Base-by-base conservation (phyloP, 768 basidiomycete genomes). In the Suillus lakei region DNA sequence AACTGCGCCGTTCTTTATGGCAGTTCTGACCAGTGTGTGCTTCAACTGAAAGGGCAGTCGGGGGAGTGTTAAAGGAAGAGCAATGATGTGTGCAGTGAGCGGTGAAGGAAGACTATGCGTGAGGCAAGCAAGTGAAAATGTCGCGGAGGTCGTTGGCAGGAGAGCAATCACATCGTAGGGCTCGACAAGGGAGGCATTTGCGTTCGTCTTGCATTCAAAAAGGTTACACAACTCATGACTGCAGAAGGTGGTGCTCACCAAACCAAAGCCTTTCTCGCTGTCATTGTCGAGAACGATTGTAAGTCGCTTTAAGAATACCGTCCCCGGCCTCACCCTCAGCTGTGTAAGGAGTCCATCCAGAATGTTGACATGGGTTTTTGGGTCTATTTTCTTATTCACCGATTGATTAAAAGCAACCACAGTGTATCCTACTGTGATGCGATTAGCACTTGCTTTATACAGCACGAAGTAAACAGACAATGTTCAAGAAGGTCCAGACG, bases 181-280 rank as follows among this genome's bases (percentile, higher is more conserved):
- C 10, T 83, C 79, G 71, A 91, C 84, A 1, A 90, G 71, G 0
- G 85, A 75, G 1, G 85, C 76, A 70, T 92, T 93, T n/a, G 87
- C 85, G 64, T 88, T 89, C 8, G 88, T 90, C 94, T 95, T 71
- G 3, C 58, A 34, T 61, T 16, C n/a, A 55, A 55, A 21, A 53
- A 7, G 36, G 15, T 48, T 32, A 41, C 10, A 23, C 13, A 36
- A 60, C 61, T 46, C 39, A 44, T 39, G 48, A 48, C 34, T 46
- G 32, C 55, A 56, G 21, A 46, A 41, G 18, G 13, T 12, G 41
- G 28, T 7, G 78, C 83, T 68, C 64, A 95, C 92, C 74, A 95
- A 74, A 36, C 93, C 92, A 70, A 92, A 91, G 1, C 93, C 91
- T 74, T 93, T 94, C 74, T 95, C 92, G 71, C 93, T 94, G 48